Evolutionary conservation across 1,284 basidiomycete species (phyloP).

Genomic region (Tilletia horrida): DNA sequence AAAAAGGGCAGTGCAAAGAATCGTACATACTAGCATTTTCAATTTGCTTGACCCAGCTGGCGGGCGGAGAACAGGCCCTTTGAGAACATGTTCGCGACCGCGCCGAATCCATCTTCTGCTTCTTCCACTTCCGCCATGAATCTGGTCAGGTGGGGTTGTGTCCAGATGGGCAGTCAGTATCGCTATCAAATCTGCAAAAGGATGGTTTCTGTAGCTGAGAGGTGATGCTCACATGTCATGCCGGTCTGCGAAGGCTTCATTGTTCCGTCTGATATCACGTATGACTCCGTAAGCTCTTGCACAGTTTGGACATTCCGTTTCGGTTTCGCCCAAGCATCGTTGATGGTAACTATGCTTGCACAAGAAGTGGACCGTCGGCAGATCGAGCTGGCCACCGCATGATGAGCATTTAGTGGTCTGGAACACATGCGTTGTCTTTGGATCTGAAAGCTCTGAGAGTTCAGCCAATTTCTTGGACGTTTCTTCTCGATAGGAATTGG

Average conservation of each 20-base stretch:
- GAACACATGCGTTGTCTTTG: conserved; percentile 76
- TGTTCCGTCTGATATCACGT: conserved; percentile 77
- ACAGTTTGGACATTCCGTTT: conserved; percentile 83
- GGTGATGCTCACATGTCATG: conserved; percentile 68
- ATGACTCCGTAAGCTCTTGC: conserved; percentile 81
- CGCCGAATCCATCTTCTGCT: conserved; percentile 36
- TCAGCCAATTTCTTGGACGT: conserved; percentile 76
- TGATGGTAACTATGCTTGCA: conserved; percentile 96
- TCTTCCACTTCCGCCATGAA: conserved; percentile 32
- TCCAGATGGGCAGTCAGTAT: conserved; percentile 4
- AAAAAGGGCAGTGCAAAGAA: too few relatives aligned
- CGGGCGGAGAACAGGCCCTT: conserved; percentile 27
- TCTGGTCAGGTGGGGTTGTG: conserved; percentile 13
- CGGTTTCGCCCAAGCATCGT: conserved; percentile 58
- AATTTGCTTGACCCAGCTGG: too few relatives aligned
- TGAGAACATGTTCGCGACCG: conserved; percentile 28
- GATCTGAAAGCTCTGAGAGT: conserved; percentile 74
- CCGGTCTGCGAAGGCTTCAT: conserved; percentile 74
- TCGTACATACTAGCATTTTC: too few relatives aligned
- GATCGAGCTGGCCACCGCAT: conserved; percentile 81
- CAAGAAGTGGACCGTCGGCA: conserved; percentile 95
- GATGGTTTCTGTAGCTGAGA: neutral
- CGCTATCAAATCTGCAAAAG: neutral
- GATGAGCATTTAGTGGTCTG: conserved; percentile 86
- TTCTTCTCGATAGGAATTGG: conserved; percentile 79